Conservation (phyloP, 2,329 filamentous ascomycete genomes). For the Ophiocordyceps camponoti-floridani region DNA sequence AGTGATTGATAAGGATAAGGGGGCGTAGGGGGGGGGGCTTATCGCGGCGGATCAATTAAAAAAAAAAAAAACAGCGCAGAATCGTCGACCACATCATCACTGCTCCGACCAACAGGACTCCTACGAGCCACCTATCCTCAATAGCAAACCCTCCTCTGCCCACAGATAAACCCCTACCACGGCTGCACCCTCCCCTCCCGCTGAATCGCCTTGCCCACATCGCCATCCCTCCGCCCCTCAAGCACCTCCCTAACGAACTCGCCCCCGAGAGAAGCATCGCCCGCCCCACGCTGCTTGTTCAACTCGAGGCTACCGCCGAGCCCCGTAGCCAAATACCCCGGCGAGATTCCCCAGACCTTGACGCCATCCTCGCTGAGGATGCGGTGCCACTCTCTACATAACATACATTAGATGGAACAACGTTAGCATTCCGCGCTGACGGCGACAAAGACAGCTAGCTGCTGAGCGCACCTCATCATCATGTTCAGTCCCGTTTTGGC, state of each 20-base stretch:
- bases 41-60: too few relatives aligned
- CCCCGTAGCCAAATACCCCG: constrained; percentile 28
- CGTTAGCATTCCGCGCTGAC: not conserved
- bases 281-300: constrained; percentile 15
- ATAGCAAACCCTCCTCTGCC: too few relatives aligned
- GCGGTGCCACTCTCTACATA: constrained; percentile 16
- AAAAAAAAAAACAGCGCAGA: too few relatives aligned
- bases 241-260: constrained; percentile 19
- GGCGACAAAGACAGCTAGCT: not conserved
- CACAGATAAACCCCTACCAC: constrained; percentile 8
- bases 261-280: constrained; percentile 17
- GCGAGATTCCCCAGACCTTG: constrained; percentile 28
- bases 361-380: constrained; percentile 28
- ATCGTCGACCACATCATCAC: too few relatives aligned
- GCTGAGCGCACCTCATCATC: constrained; percentile 2
- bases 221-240: constrained; percentile 21
- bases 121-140: too few relatives aligned
- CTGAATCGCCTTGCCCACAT: constrained; percentile 19
- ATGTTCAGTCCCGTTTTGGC: constrained; percentile 12
- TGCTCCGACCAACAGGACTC: too few relatives aligned
- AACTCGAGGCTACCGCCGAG: constrained; percentile 16
- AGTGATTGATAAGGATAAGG: too few relatives aligned
- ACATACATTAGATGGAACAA: too few relatives aligned
- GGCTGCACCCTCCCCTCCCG: constrained; percentile 10
- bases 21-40: too few relatives aligned